Base-by-base conservation (phyloP, 352 stramenopile genomes). In the Poterioochromonas sp. region DNA sequence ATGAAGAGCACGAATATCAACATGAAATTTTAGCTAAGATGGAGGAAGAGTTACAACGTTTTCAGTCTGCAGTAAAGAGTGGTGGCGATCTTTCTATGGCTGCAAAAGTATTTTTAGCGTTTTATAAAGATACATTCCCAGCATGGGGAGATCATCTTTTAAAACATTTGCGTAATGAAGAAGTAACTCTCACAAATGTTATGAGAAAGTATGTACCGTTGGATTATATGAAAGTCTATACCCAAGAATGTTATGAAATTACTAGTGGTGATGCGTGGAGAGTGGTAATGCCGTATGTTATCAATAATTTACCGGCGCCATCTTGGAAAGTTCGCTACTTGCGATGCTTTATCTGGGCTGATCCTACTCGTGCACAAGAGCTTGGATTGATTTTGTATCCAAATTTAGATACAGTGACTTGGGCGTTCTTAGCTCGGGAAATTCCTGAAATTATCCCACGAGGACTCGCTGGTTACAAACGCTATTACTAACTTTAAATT, bases 351-450 rank as follows among this genome's bases (percentile, higher is more conserved):
- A 49, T 82, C 0, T 82, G 79, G 79, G 49, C 76, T 39, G 81
- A 82, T 58, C 79, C 79, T 20, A 70, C 78, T 43, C 49, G 74
- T 26, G 68, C 53, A 5, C 79, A 82, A 32, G 49, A 82, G 79
- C 20, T 82, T 0, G 79, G 79, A 5, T 40, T 82, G n/a, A 76
- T 81, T 60, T 65, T 81, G 47, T 82, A 82, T 22, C 79, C 73
- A 40, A 62, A 44, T 20, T 78, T 81, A 29, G 74, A 82, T 41
- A 40, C 65, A 34, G 74, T 82, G 0, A 76, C 53, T 1, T 82
- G 79, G 79, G 58, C 77, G 11, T 76, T 78, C 29, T 29, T 82
- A 11, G 32, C 77, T 15, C 32, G 47, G 44, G 54, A 82, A 3
- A 15, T 82, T 15, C 79, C 79, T 34, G 77, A 82, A 18, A 76